Conservation (phyloP, 129 eudicot species). For the Saposhnikovia divaricata region DNA sequence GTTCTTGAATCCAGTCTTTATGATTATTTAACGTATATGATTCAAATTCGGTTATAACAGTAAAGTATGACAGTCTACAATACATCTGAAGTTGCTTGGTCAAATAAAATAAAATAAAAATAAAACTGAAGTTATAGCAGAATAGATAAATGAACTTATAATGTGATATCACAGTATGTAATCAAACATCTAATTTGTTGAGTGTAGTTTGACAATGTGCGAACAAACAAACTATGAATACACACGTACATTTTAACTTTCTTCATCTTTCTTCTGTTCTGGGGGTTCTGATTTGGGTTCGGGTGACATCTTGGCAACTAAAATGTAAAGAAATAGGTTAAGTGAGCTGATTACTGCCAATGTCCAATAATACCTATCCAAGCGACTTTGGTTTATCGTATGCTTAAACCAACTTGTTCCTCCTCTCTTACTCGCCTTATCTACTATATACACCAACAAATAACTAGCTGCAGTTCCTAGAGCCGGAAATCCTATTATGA, state of each 20-base stretch:
- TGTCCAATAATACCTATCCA: conserved; percentile 21
- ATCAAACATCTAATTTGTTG: too few species aligned
- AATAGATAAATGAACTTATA: too few species aligned
- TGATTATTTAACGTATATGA: background rate
- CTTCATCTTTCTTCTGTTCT: background rate
- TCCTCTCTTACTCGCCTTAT: conserved; percentile 15
- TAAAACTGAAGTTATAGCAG: too few species aligned
- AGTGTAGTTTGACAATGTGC: too few species aligned
- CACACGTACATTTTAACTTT: background rate
- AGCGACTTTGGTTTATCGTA: conserved; percentile 4
- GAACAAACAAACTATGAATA: too few species aligned
- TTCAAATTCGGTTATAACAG: too few species aligned
- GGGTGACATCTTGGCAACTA: background rate
- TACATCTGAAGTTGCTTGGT: too few species aligned
- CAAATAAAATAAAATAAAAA: too few species aligned
- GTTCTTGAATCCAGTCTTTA: too few species aligned
- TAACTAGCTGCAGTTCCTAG: conserved; percentile 24
- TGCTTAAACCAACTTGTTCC: conserved; percentile 16
- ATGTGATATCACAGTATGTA: too few species aligned
- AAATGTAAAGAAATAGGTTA: background rate
- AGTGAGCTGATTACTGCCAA: conserved; percentile 10
- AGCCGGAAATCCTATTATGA: conserved; percentile 6
- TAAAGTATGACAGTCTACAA: too few species aligned
- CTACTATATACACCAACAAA: conserved; percentile 17
- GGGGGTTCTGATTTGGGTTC: background rate